Conservation (phyloP, 139 green algal genomes). For the Tetratostichococcus sp. region DNA sequence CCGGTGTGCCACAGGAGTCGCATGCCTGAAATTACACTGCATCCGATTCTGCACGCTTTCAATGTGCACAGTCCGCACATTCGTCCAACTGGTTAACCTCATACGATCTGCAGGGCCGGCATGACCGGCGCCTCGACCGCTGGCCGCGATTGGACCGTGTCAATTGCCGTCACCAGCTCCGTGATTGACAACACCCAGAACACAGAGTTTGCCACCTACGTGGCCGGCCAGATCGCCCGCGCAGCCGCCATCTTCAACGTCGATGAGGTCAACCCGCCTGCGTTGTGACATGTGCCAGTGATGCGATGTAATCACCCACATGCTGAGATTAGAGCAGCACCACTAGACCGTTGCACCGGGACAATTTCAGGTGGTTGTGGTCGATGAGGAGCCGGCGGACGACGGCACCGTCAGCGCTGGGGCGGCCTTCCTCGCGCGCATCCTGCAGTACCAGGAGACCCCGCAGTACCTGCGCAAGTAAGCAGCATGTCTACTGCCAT, state of each 20-base stretch:
- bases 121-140: too few species aligned
- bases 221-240: conserved; percentile 68
- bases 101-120: too few species aligned
- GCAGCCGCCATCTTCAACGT: conserved; percentile 75
- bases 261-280: conserved; percentile 56
- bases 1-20: too few species aligned
- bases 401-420: conserved; percentile 30
- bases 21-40: too few species aligned
- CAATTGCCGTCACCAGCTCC: conserved; percentile 67
- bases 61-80: too few species aligned
- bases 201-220: conserved; percentile 58
- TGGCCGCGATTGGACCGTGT: conserved; percentile 51
- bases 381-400: conserved; percentile 5
- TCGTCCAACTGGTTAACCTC: too few species aligned
- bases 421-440: conserved; percentile 65
- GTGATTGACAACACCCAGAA: conserved; percentile 72
- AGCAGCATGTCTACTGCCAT: not conserved
- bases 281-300: not conserved
- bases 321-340: too few species aligned
- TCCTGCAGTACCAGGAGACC: conserved; percentile 85
- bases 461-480: conserved; percentile 79
- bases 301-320: too few species aligned
- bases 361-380: conserved; percentile 13
- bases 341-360: too few species aligned
- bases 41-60: too few species aligned